Conservation (phyloP, 2,329 filamentous ascomycete species). For the Clonostachys byssicola region DNA sequence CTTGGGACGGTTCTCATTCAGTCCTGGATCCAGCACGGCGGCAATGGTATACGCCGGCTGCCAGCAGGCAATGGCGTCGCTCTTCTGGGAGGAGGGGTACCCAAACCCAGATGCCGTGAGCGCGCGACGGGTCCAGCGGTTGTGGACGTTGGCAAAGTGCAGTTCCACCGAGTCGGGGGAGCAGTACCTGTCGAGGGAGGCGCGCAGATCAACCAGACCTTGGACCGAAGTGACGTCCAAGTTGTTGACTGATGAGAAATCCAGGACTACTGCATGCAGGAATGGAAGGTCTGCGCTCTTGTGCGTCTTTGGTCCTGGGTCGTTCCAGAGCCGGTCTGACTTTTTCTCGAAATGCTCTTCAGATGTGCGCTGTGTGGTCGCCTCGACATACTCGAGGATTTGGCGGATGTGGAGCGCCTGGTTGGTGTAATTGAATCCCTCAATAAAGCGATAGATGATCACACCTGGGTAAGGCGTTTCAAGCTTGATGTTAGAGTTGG, state of each 20-base stretch:
- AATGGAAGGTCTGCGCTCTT: constrained; percentile 28
- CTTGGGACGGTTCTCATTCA: neutral
- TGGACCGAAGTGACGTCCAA: constrained; percentile 56
- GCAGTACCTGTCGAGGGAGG: constrained; percentile 48
- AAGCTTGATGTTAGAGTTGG: constrained; percentile 37
- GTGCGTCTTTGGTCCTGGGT: constrained; percentile 31
- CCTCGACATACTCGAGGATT: constrained; percentile 30
- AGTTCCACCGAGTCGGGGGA: constrained; percentile 41
- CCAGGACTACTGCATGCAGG: constrained; percentile 50
- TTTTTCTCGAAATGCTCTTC: constrained; percentile 27
- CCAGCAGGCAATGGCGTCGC: constrained; percentile 5
- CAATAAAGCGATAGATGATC: constrained; percentile 46
- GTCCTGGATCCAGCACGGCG: constrained; percentile 1
- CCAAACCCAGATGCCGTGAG: constrained; percentile 54
- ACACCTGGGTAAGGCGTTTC: constrained; percentile 40
- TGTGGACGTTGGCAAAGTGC: constrained; percentile 50
- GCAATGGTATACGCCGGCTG: constrained; percentile 7
- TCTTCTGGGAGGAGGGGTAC: constrained; percentile 7
- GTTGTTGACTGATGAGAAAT: constrained; percentile 52
- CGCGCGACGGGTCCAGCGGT: constrained; percentile 53
- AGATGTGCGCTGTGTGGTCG: constrained; percentile 31
- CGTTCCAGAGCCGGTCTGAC: constrained; percentile 51
- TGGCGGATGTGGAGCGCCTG: constrained; percentile 40
- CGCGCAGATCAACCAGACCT: constrained; percentile 50
- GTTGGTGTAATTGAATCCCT: constrained; percentile 50